phyloP scores from a whole-genome alignment of 495 filamentous ascomycete species.

The Penicillium macrosclerotiorum region DNA sequence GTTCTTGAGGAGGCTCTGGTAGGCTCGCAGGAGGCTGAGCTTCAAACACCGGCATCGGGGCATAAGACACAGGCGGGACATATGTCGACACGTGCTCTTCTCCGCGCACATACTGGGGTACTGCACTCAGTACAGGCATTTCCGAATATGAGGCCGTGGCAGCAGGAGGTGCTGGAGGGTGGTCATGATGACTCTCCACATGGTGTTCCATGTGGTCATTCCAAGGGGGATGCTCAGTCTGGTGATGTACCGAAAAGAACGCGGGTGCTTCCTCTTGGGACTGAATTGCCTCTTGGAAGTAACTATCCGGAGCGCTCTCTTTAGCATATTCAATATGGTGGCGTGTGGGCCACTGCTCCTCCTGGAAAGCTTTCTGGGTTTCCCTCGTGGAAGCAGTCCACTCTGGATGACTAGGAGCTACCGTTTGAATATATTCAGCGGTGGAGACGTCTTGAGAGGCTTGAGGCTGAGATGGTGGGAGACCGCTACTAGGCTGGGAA shows the following conservation, averaged over 20 bases:
- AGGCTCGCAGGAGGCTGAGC: conserved; percentile 6
- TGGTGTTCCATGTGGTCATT: not conserved
- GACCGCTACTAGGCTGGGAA: too few relatives aligned
- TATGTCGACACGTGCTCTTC: conserved; percentile 42
- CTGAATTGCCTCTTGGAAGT: conserved; percentile 6
- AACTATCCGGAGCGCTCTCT: not conserved
- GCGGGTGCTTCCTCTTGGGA: conserved; percentile 3
- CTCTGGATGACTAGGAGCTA: not conserved
- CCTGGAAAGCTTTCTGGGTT: too few relatives aligned
- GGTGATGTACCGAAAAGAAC: conserved; percentile 1
- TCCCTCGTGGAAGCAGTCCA: too few relatives aligned
- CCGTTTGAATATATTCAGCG: not conserved
- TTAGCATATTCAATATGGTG: conserved; percentile 4
- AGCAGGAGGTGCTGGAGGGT: too few relatives aligned
- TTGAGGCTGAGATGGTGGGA: too few relatives aligned
- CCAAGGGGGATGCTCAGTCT: not conserved
- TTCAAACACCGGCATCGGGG: conserved; percentile 12
- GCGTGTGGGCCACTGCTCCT: conserved; percentile 9
- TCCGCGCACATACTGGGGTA: conserved; percentile 46
- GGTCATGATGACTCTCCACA: conserved; percentile 1
- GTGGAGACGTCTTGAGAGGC: not conserved
- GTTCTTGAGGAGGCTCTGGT: conserved; percentile 6
- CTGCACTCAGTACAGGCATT: conserved; percentile 32
- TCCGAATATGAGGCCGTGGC: not conserved
- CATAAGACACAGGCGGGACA: conserved; percentile 20